phyloP scores from a whole-genome alignment of 768 basidiomycete genomes.

The Tricholoma furcatifolium region DNA sequence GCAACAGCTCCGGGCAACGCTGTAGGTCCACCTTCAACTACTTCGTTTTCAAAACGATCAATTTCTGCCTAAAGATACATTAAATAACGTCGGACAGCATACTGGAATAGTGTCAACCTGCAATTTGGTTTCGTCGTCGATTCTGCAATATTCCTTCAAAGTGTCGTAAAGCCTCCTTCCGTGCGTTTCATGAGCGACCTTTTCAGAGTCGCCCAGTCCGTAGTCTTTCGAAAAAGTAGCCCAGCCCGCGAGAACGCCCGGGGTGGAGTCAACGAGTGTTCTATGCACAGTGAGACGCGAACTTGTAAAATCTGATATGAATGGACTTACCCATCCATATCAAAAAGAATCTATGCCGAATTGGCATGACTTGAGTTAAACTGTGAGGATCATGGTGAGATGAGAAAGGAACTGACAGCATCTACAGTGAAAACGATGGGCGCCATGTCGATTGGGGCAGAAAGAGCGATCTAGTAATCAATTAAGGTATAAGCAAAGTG shows the following conservation, averaged over 20 bases:
- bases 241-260: constrained; percentile 81
- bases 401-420: constrained; percentile 41
- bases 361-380: constrained; percentile 6
- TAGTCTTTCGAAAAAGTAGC: constrained; percentile 65
- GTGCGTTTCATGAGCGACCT: constrained; percentile 61
- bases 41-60: constrained; percentile 75
- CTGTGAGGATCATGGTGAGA: neutral
- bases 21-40: constrained; percentile 60
- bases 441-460: constrained; percentile 27
- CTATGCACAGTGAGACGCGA: constrained; percentile 29
- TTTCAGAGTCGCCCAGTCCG: constrained; percentile 43
- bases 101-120: constrained; percentile 34
- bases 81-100: neutral
- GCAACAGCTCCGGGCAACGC: constrained; percentile 64
- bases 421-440: constrained; percentile 40
- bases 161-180: constrained; percentile 79
- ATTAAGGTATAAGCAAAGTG: neutral
- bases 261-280: constrained; percentile 80
- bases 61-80: constrained; percentile 52
- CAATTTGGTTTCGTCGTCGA: constrained; percentile 56
- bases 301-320: neutral
- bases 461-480: neutral
- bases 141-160: constrained; percentile 63
- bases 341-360: constrained; percentile 54
- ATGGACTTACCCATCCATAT: constrained; percentile 61